These are phyloP conservation scores for Alternaria angustiovoidea DNA, from an alignment of 2,329 filamentous ascomycete genomes.

Conservation along the genomic window DNA sequence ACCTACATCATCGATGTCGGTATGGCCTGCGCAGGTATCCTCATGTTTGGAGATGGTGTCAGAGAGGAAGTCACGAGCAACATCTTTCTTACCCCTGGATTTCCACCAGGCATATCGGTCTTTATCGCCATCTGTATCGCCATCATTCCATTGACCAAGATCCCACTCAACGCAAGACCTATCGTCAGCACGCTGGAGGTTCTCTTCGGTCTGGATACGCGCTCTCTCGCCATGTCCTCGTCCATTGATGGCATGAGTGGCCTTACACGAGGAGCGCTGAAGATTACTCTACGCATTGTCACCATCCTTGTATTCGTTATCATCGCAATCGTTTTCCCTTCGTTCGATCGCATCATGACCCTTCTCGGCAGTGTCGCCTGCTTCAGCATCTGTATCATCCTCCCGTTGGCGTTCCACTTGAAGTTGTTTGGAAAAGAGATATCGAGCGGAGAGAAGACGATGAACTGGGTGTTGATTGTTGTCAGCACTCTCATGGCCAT, in stretches of 20 bases:
- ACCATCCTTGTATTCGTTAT: conserved; percentile 76
- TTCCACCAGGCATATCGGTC: conserved; percentile 76
- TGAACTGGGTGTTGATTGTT: conserved; percentile 74
- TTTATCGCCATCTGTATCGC: conserved; percentile 86
- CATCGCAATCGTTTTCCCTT: conserved; percentile 77
- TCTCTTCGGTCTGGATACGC: conserved; percentile 74
- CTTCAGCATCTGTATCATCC: conserved; percentile 91
- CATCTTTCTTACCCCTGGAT: conserved; percentile 77
- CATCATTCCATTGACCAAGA: conserved; percentile 93
- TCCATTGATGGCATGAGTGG: conserved; percentile 62
- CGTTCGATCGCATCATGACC: conserved; percentile 90
- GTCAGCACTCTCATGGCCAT: conserved; percentile 74
- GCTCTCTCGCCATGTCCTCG: conserved; percentile 60
- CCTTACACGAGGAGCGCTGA: conserved; percentile 66
- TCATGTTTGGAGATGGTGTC: conserved; percentile 95
- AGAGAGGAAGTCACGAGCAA: conserved; percentile 91
- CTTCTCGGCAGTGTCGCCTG: conserved; percentile 89
- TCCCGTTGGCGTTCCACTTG: conserved; percentile 88
- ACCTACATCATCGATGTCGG: conserved; percentile 83
- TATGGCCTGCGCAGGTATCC: conserved; percentile 82
- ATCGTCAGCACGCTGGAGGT: conserved; percentile 88
- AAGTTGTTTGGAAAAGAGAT: conserved; percentile 86
- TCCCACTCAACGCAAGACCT: conserved; percentile 88
- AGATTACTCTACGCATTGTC: conserved; percentile 68
- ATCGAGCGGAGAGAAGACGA: conserved; percentile 65